phyloP scores from a whole-genome alignment of 305 asterid genomes.

The Withania somnifera region DNA sequence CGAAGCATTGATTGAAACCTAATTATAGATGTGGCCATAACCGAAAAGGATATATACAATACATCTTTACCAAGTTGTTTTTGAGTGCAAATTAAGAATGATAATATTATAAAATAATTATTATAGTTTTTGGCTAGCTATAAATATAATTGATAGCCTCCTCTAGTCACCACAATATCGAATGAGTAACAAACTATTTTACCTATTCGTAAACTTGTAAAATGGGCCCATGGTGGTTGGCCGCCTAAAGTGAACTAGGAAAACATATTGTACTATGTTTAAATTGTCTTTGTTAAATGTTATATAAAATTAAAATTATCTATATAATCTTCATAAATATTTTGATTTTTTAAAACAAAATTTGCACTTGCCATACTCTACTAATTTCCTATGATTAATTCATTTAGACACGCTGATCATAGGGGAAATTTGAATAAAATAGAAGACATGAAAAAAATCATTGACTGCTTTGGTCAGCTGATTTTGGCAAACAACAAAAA shows the following conservation, averaged over 20 bases:
- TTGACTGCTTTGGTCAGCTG: slow-evolving; percentile 1
- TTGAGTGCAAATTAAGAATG: neutral
- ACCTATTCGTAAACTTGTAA: neutral
- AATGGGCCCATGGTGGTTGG: neutral
- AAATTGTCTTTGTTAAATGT: neutral
- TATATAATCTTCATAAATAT: neutral
- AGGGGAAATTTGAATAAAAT: neutral
- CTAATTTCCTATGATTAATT: neutral
- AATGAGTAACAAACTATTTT: neutral
- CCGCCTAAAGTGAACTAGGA: neutral
- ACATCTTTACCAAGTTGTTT: neutral
- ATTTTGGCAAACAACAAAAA: neutral
- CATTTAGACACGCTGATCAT: neutral
- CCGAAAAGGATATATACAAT: neutral
- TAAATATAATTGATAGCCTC: neutral
- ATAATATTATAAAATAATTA: neutral
- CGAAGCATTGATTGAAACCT: neutral
- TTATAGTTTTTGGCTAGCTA: neutral
- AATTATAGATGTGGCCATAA: neutral
- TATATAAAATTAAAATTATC: too few relatives aligned
- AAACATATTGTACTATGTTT: neutral
- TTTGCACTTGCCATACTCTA: neutral
- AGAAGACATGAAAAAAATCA: neutral
- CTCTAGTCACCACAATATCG: neutral
- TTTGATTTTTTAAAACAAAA: neutral